phyloP scores from a whole-genome alignment of 352 stramenopile species.

The Pythium aquatile region DNA sequence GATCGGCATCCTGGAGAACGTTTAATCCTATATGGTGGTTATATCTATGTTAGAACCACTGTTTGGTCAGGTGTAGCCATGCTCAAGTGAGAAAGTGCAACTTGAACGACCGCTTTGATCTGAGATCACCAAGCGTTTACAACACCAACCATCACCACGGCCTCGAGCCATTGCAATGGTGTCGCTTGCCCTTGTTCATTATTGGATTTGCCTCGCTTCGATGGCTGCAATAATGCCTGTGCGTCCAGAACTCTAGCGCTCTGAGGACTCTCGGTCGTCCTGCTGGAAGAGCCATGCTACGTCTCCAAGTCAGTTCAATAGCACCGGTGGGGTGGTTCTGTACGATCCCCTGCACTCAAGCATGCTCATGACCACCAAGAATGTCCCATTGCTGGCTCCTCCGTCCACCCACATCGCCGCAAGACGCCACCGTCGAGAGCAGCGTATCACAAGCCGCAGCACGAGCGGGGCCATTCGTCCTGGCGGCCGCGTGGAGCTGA shows the following conservation, averaged over 20 bases:
- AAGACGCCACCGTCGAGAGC: neutral
- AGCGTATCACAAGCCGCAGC: neutral
- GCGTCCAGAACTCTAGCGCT: no score
- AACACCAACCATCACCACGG: no score
- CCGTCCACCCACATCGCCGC: neutral
- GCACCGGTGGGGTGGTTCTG: neutral
- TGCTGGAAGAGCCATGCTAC: neutral
- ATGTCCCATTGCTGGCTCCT: neutral
- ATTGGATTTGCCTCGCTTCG: no score
- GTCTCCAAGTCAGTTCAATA: neutral
- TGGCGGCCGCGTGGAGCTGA: constrained; percentile 7
- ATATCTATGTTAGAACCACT: neutral
- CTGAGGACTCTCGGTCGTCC: neutral
- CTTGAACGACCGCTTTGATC: neutral
- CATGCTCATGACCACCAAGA: neutral
- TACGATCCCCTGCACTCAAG: constrained; percentile 8
- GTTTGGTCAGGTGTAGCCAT: neutral
- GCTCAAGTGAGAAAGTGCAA: neutral
- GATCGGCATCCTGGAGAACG: no score
- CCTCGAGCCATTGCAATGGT: no score
- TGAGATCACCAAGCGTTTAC: neutral
- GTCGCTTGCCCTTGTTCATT: no score
- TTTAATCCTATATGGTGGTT: no score
- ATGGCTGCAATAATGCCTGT: no score
- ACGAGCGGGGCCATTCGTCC: constrained; percentile 15